phyloP scores from a whole-genome alignment of 768 basidiomycete species.

The Mycena belliarum region DNA sequence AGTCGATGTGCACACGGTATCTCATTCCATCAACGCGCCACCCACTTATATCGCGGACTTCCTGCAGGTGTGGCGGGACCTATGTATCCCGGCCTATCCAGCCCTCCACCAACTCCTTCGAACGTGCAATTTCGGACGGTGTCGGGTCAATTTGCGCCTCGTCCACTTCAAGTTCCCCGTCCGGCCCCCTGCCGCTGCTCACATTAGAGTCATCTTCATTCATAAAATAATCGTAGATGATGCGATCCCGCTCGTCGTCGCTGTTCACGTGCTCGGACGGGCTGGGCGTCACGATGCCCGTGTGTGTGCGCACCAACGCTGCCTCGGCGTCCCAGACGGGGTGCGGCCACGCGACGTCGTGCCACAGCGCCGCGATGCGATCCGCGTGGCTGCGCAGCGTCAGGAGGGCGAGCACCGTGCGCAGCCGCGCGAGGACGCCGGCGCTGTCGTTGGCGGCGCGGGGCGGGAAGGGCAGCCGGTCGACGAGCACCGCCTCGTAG shows the following conservation, averaged over 20 bases:
- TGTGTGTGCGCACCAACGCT: neutral
- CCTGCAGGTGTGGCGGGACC: too few species aligned
- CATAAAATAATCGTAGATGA: too few species aligned
- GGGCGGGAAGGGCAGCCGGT: neutral
- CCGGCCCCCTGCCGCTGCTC: too few species aligned
- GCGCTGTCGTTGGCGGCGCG: neutral
- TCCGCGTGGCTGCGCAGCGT: neutral
- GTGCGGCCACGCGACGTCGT: neutral
- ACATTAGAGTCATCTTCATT: too few species aligned
- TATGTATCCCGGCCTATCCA: too few species aligned
- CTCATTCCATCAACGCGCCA: too few species aligned
- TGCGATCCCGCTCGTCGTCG: neutral
- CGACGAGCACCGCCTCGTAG: neutral
- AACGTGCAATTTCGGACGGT: neutral
- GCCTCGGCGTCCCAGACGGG: neutral
- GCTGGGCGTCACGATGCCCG: neutral
- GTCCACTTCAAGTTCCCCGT: neutral
- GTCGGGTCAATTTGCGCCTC: neutral
- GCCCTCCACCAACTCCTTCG: neutral
- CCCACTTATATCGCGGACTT: too few species aligned
- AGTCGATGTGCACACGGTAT: too few species aligned
- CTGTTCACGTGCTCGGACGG: neutral
- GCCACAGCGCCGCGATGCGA: neutral
- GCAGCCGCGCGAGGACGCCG: neutral
- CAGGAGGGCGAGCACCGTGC: neutral